A percentile compares a stretch with the other conserved stretches of the same genome.
phyloP scores from a whole-genome alignment of 352 stramenopile genomes.

The Phytophthora pini region DNA sequence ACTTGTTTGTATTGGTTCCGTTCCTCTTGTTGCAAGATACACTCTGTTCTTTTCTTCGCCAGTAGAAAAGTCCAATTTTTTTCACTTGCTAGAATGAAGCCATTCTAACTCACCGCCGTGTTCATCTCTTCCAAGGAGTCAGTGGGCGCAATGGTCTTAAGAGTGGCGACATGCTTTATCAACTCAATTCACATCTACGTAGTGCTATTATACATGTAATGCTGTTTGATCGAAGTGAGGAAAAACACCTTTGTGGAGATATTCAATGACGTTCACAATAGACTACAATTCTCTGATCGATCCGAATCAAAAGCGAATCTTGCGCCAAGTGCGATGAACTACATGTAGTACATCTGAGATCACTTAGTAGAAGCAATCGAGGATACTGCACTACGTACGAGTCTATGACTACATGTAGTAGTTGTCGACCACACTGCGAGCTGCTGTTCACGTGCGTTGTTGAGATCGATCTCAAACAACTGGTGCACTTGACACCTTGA shows the following conservation, averaged over 20 bases:
- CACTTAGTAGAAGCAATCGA: no score
- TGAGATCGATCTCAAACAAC: no score
- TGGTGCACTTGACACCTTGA: slow-evolving; percentile 25
- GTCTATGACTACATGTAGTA: no score
- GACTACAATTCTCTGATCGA: slow-evolving; percentile 93
- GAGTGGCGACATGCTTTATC: slow-evolving; percentile 59
- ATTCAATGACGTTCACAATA: slow-evolving; percentile 72
- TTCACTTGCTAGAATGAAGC: slow-evolving; percentile 75
- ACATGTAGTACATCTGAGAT: no score
- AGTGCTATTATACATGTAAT: not conserved
- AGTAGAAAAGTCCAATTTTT: slow-evolving; percentile 90
- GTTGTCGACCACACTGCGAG: no score
- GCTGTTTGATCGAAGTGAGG: slow-evolving; percentile 66
- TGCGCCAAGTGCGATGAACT: no score
- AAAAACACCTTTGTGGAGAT: slow-evolving; percentile 78
- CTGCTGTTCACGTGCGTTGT: not conserved
- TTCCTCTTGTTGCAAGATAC: slow-evolving; percentile 66
- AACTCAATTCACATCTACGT: slow-evolving; percentile 7
- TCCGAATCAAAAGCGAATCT: slow-evolving; percentile 17
- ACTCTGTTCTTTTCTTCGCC: slow-evolving; percentile 86
- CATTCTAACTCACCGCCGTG: slow-evolving; percentile 80
- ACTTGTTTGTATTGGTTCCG: slow-evolving; percentile 12
- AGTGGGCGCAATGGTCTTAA: slow-evolving; percentile 80
- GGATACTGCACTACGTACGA: no score
- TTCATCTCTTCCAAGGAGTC: slow-evolving; percentile 55